Evolutionary conservation across 257 asterid genomes (phyloP).

Genomic region (Petunia axillaris): DNA sequence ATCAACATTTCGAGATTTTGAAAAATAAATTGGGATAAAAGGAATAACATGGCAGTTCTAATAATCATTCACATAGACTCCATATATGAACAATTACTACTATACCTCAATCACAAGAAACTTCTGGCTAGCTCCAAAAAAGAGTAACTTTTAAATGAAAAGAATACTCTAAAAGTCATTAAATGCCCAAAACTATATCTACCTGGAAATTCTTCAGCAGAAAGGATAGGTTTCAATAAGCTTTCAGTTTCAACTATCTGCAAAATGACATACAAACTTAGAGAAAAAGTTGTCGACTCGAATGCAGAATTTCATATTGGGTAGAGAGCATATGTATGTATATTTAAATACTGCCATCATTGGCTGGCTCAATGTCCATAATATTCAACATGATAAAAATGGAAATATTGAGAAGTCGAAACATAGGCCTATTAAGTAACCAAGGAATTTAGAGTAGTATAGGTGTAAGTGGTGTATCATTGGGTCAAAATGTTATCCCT

Average conservation of each 20-base stretch:
- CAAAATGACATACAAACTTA: constrained; percentile 29
- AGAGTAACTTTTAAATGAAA: background rate
- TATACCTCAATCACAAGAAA: background rate
- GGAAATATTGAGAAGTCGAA: no score
- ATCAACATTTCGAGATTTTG: background rate
- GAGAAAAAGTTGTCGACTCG: constrained; percentile 10
- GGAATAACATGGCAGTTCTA: background rate
- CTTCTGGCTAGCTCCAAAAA: background rate
- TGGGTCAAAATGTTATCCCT: no score
- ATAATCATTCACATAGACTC: no score
- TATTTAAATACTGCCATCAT: no score
- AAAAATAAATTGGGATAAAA: background rate
- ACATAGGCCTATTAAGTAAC: no score
- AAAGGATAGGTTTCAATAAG: constrained; percentile 74
- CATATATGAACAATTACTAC: no score
- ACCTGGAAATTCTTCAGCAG: constrained; percentile 82
- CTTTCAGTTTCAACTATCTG: constrained; percentile 89
- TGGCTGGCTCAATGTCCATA: no score
- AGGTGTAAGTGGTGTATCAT: no score
- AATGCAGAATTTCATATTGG: background rate
- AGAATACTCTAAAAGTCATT: background rate
- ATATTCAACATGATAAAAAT: no score
- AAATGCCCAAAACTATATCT: background rate
- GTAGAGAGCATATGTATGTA: background rate
- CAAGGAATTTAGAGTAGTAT: no score